phyloP scores from a whole-genome alignment of 192 early-diverging fungal genomes.

The Backusella morwellensis region DNA sequence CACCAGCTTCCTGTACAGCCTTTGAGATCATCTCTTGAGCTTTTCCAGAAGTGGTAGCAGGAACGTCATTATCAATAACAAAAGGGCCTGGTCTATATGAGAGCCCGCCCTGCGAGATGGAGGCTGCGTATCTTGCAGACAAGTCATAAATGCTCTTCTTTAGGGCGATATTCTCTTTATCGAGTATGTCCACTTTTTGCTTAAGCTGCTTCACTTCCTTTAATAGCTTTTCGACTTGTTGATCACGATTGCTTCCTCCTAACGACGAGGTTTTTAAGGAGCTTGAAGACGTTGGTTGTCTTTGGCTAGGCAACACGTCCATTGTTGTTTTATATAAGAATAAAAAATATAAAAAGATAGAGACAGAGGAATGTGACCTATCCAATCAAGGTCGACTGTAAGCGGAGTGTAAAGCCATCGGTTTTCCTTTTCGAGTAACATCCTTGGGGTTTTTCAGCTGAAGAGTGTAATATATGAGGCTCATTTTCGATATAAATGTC shows the following conservation, averaged over 20 bases:
- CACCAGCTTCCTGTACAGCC: slow-evolving; percentile 32
- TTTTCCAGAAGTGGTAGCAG: slow-evolving; percentile 13
- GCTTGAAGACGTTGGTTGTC: slow-evolving; percentile 8
- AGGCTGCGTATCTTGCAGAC: slow-evolving; percentile 65
- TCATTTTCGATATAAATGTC: too few relatives aligned
- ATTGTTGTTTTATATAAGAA: neutral
- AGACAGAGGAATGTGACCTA: neutral
- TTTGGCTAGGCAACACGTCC: slow-evolving; percentile 12
- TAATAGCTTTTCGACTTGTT: slow-evolving; percentile 54
- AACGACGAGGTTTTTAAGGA: neutral
- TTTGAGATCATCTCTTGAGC: slow-evolving; percentile 33
- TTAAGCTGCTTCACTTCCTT: slow-evolving; percentile 73
- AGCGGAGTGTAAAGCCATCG: neutral
- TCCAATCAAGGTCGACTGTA: neutral
- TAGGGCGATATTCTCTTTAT: slow-evolving; percentile 75
- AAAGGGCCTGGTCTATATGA: slow-evolving; percentile 43
- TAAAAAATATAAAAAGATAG: neutral
- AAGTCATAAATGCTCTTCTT: slow-evolving; percentile 86
- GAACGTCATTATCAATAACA: slow-evolving; percentile 35
- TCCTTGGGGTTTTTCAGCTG: too few relatives aligned
- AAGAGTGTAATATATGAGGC: too few relatives aligned
- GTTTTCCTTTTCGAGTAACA: neutral
- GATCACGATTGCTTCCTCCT: slow-evolving; percentile 37
- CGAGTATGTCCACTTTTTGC: slow-evolving; percentile 65
- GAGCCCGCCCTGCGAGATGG: slow-evolving; percentile 28